Base-by-base conservation (phyloP, 108 stramenopile species). In the Fistulifera pelliculosa region DNA sequence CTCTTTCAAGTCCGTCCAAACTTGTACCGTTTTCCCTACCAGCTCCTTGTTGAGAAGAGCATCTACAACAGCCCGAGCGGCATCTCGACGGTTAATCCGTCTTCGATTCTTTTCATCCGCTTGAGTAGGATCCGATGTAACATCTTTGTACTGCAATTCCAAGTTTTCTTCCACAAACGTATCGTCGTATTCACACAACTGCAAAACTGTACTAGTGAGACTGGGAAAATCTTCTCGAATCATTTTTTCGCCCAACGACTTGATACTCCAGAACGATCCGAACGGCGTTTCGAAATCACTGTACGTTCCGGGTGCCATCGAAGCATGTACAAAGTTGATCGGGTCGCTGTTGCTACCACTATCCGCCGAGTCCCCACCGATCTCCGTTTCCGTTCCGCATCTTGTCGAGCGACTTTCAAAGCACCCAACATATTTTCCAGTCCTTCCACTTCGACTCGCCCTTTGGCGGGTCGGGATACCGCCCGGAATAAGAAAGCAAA, bases 401-500 rank as follows among this genome's bases (percentile, higher is more conserved):
- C 16, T 38, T 62, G 40, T 18, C 19, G 28, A 51, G 15, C 35
- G 12, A 44, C 11, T 17, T 21, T 56, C 40, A 61, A 53, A 54
- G 66, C 62, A 42, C 82, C 80, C 50, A 87, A 62, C 47, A 81
- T 70, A 66, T 90, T 90, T 38, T 69, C 64, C 40, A 90, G 49
- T 14, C 89, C 89, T 58, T 90, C 89, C 13, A 90, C 62, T 60
- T 90, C 89, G 6, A 90, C 89, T 15, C 89, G 64, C 44, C 85
- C 89, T 70, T 90, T 90, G 40, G 68, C 71, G 11, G 85, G 83
- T 56, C 60, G 56, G 3, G 85, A 75, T 3, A 90, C 62, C 5
- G 89, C 85, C 39, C 89, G 78, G 61, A 90, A 90, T 17, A 90
- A 57, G 69, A 90, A 83, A 1, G 83, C 85, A 3, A 78, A 54